Evolutionary conservation across 2,329 filamentous ascomycete species (phyloP), one percentile per base, ranked within the genome.

Genomic region (Colletotrichum shisoi): DNA sequence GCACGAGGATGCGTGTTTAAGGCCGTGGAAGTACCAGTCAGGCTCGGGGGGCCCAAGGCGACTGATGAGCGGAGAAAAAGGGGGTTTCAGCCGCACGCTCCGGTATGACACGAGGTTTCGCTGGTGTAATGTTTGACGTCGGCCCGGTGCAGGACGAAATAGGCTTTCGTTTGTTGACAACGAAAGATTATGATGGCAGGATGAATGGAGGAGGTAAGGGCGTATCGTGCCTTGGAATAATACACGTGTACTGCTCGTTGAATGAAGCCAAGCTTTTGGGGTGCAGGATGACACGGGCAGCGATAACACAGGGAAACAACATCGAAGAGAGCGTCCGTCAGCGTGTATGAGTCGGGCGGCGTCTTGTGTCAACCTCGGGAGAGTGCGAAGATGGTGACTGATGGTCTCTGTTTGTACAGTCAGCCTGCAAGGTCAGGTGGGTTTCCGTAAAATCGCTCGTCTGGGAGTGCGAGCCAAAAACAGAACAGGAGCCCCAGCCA

Each of bases 1-100:
- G 17, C 17, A 51, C 27, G 27, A 17, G 48, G 27, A 17, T 34
- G 19, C 12, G 24, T 51, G 56, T 19, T 52, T 66, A 48, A 63
- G 64, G 64, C 60, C 57, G 60, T 59, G 46, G 44, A 58, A 39
- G 60, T 64, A 54, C 60, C 42, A 59, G 54, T 63, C 61, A 42
- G 61, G 64, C 49, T 31, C 42, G 19, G 34, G 54, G 64, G 48
- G 39, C 56, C 13, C 21, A 51, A 19, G 42, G 48, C 27, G 27
- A 31, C 27, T 37, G 48, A 31, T 54, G 31, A 54, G 42, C 40
- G 19, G 31, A 64, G n/a, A 39, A 21, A 64, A 13, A 39, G 19
- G 34, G 61, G 64, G 48, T 9, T 60, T 67, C 61, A 67, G 64
- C 61, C 61, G 61, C 60, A 67, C 48, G 37, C 57, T 52, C 31